Percentiles rank a stretch among this genome's conserved stretches.
phyloP scores from a whole-genome alignment of 192 early-diverging fungal species.

The Gaertneriomyces semiglobifer region DNA sequence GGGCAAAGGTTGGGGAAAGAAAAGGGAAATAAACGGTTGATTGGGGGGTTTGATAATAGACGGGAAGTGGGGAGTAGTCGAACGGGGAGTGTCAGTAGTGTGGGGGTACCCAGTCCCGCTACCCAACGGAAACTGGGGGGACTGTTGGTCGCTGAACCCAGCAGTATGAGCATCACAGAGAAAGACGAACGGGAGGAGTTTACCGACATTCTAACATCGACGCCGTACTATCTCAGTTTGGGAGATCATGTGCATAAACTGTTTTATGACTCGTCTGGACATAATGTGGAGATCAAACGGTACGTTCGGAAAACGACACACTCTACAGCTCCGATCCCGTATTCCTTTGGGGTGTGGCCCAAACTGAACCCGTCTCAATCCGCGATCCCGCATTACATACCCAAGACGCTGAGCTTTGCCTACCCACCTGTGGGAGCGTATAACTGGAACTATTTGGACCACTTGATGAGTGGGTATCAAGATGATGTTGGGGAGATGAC shows the following conservation, averaged over 20 bases:
- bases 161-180: background rate
- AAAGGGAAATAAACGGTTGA: background rate
- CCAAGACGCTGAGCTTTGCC: constrained; percentile 57
- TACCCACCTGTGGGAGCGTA: constrained; percentile 76
- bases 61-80: too few species aligned
- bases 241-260: constrained; percentile 88
- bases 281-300: constrained; percentile 82
- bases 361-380: constrained; percentile 47
- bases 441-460: constrained; percentile 94
- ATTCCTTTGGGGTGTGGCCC: constrained; percentile 83
- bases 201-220: constrained; percentile 29
- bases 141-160: background rate
- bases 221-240: constrained; percentile 73
- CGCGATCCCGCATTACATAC: constrained; percentile 45
- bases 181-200: constrained; percentile 13
- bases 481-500: constrained; percentile 56
- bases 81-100: too few species aligned
- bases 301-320: constrained; percentile 72
- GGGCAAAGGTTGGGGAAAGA: background rate
- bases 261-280: constrained; percentile 59
- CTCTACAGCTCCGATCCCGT: constrained; percentile 54
- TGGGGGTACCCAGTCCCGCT: background rate
- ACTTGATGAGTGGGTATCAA: constrained; percentile 82
- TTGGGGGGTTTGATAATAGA: background rate
- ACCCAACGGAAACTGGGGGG: background rate